These are phyloP conservation scores for Metschnikowia gruessii DNA, from an alignment of 805 yeast genomes.

Conservation along the genomic window DNA sequence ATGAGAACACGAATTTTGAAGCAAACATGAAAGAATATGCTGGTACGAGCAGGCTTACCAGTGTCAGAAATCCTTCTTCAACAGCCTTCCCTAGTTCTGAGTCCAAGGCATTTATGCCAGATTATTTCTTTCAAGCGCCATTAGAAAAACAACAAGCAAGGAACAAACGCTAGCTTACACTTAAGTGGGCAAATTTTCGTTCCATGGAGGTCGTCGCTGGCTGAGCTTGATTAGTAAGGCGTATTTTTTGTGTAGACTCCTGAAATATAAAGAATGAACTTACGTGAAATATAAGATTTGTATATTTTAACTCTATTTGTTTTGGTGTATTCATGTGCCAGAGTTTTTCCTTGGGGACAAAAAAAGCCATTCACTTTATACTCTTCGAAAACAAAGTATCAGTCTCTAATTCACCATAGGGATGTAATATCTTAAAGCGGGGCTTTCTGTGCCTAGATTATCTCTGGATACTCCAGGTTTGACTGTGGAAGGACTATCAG, in stretches of 20 bases:
- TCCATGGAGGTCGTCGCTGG: neutral
- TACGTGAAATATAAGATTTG: too few species aligned
- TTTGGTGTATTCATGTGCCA: too few species aligned
- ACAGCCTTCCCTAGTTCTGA: constrained; percentile 17
- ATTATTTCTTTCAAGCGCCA: constrained; percentile 17
- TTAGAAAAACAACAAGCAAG: constrained; percentile 26
- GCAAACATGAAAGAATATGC: constrained; percentile 8
- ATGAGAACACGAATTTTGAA: constrained; percentile 18
- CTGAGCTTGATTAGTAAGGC: neutral
- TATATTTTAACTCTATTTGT: too few species aligned
- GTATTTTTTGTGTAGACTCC: too few species aligned
- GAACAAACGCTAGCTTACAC: constrained; percentile 21
- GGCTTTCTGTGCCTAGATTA: neutral
- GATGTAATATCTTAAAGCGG: neutral
- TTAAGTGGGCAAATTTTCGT: neutral
- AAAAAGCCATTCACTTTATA: too few species aligned
- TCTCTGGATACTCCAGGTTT: neutral
- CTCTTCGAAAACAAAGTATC: too few species aligned
- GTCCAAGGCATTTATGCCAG: constrained; percentile 20
- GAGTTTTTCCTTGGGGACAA: too few species aligned
- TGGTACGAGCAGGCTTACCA: constrained; percentile 5
- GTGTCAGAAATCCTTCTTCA: constrained; percentile 9
- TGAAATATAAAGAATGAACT: too few species aligned
- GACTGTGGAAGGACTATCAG: neutral
- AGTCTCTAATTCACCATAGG: neutral